phyloP scores from a whole-genome alignment of 1,139 yeast species.

The Geotrichum candidum region DNA sequence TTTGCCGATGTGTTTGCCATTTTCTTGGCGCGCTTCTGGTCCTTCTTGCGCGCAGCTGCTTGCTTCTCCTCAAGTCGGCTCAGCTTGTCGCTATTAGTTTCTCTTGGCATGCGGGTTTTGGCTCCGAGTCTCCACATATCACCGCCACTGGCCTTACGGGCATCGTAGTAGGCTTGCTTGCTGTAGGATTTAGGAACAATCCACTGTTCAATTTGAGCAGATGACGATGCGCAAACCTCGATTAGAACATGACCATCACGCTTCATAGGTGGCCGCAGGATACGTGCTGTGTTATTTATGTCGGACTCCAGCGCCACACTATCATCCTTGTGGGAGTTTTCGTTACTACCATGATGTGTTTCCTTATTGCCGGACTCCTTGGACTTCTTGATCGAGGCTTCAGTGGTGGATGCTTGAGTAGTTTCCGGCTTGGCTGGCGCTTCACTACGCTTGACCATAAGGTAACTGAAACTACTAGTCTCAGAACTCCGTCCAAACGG shows the following conservation, averaged over 20 bases:
- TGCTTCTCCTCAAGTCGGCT: slow-evolving; percentile 10
- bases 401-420: background rate
- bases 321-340: background rate
- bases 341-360: slow-evolving; percentile 36
- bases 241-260: slow-evolving; percentile 77
- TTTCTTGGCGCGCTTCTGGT: background rate
- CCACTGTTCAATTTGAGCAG: slow-evolving; percentile 81
- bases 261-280: slow-evolving; percentile 65
- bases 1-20: background rate
- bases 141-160: slow-evolving; percentile 77
- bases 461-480: slow-evolving; percentile 66
- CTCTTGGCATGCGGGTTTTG: slow-evolving; percentile 45
- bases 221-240: slow-evolving; percentile 65
- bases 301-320: background rate
- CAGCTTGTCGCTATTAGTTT: slow-evolving; percentile 13
- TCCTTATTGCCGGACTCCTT: slow-evolving; percentile 25
- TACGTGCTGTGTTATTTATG: slow-evolving; percentile 42
- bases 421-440: background rate
- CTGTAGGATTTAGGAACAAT: slow-evolving; percentile 75
- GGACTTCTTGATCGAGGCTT: background rate
- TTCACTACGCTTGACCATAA: slow-evolving; percentile 59
- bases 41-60: slow-evolving; percentile 1
- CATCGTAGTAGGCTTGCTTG: slow-evolving; percentile 77
- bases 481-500: slow-evolving; percentile 69
- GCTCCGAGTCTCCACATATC: slow-evolving; percentile 85